A percentile compares a stretch with the other conserved stretches of the same genome.
Evolutionary conservation across 176 grass and related monocot species (phyloP).

Genomic region (Aegilops bicornis): DNA sequence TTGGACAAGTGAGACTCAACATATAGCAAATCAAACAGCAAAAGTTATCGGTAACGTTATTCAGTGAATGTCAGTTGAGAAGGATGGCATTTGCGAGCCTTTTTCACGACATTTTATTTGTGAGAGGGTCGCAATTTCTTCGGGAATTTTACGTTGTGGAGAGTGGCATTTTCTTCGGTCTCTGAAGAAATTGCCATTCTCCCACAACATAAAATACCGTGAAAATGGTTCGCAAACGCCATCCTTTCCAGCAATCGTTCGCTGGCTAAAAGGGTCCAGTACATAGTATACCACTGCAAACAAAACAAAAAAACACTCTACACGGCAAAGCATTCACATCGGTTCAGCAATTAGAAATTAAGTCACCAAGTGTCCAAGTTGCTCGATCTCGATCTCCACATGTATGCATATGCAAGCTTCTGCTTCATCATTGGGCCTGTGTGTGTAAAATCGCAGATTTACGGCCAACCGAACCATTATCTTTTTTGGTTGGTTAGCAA

Average conservation of each 20-base stretch:
- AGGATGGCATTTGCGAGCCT: too few relatives aligned
- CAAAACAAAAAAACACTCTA: not conserved
- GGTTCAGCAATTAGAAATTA: not conserved
- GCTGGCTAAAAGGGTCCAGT: too few relatives aligned
- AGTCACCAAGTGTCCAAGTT: not conserved
- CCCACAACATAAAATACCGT: too few relatives aligned
- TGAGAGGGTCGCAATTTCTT: too few relatives aligned
- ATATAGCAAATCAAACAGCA: not conserved
- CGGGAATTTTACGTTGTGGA: too few relatives aligned
- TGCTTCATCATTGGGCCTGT: not conserved
- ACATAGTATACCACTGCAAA: not conserved
- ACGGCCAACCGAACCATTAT: not conserved
- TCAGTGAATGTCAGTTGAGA: too few relatives aligned
- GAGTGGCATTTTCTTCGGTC: too few relatives aligned
- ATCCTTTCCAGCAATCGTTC: too few relatives aligned
- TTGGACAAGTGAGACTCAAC: not conserved
- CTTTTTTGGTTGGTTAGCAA: not conserved
- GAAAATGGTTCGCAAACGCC: too few relatives aligned
- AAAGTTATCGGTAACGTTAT: too few relatives aligned
- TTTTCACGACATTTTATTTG: too few relatives aligned
- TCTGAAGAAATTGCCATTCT: too few relatives aligned
- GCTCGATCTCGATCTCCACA: not conserved
- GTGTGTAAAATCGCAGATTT: not conserved
- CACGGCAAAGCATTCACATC: not conserved
- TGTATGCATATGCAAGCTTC: not conserved